Conservation (phyloP, 2,329 filamentous ascomycete species). For the Escovopsis sp. region DNA sequence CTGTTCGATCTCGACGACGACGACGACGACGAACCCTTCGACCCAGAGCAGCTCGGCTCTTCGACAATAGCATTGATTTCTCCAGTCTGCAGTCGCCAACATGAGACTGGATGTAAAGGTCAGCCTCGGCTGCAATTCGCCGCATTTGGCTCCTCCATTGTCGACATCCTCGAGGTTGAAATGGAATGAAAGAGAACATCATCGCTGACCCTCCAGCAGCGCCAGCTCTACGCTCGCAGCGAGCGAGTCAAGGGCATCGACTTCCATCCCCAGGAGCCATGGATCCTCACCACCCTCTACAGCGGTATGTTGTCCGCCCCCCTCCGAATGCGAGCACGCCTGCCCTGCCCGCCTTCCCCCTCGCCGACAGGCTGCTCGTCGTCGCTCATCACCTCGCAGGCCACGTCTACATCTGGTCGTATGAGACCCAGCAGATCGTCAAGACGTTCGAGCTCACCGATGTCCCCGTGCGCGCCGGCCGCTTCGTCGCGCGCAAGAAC, state of each 20-base stretch:
- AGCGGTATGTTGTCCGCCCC: constrained; percentile 48
- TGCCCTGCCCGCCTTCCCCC: background rate
- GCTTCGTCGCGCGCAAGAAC: constrained; percentile 95
- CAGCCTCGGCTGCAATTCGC: constrained; percentile 7
- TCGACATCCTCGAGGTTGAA: too few species aligned
- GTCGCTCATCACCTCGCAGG: constrained; percentile 31
- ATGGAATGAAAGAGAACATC: background rate
- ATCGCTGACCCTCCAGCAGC: constrained; percentile 14
- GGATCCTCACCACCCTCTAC: constrained; percentile 91
- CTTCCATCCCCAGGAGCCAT: constrained; percentile 93
- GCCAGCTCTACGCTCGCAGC: constrained; percentile 53
- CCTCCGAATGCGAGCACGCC: background rate
- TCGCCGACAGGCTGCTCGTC: background rate
- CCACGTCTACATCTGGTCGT: constrained; percentile 98
- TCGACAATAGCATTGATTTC: too few species aligned
- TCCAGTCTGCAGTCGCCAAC: constrained; percentile 8
- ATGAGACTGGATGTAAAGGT: constrained; percentile 31
- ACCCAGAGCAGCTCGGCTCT: too few species aligned
- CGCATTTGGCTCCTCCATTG: background rate
- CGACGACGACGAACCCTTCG: too few species aligned
- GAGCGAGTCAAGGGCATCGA: constrained; percentile 96
- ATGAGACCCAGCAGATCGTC: constrained; percentile 90
- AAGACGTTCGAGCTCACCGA: constrained; percentile 99
- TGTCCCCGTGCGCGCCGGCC: constrained; percentile 90
- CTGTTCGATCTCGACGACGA: constrained; percentile 6